Percentiles rank a stretch among this genome's conserved stretches.
Conservation (phyloP, 1,139 yeast species). For the Pichia sp. region DNA sequence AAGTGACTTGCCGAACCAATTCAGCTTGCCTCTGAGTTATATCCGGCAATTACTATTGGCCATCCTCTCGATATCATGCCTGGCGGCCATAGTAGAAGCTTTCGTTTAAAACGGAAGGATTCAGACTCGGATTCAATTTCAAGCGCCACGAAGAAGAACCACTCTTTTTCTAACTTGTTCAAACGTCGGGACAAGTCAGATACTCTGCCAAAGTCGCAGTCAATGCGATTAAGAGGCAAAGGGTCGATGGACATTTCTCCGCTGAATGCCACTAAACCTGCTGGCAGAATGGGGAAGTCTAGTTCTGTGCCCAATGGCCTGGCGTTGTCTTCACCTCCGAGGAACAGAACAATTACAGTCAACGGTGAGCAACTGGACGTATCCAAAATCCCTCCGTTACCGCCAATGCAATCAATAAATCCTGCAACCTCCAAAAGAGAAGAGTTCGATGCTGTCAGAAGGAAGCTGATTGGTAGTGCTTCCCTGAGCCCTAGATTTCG, state of each 20-base stretch:
- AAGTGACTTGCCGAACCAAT: not conserved
- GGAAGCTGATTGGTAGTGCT: slow-evolving; percentile 13
- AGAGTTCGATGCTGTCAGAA: slow-evolving; percentile 14
- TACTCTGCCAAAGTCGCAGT: slow-evolving; percentile 6
- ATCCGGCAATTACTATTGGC: not conserved
- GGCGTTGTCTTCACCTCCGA: not conserved
- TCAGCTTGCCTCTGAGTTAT: not conserved
- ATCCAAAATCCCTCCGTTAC: slow-evolving; percentile 12
- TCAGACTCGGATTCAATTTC: slow-evolving; percentile 2
- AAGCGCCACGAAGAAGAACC: slow-evolving; percentile 1
- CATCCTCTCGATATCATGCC: not conserved
- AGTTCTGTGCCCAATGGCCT: slow-evolving; percentile 14
- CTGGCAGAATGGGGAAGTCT: slow-evolving; percentile 14
- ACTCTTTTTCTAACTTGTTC: slow-evolving; percentile 11
- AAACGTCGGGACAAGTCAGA: slow-evolving; percentile 10
- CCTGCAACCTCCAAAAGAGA: slow-evolving; percentile 6
- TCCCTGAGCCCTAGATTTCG: not conserved
- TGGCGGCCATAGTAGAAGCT: slow-evolving; percentile 1
- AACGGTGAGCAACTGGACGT: slow-evolving; percentile 12
- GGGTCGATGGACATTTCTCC: slow-evolving; percentile 1
- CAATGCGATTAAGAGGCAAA: slow-evolving; percentile 1
- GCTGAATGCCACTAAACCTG: not conserved
- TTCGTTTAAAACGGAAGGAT: slow-evolving; percentile 10
- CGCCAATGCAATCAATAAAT: slow-evolving; percentile 9
- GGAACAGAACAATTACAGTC: not conserved